Conservation (phyloP, 345 rosid genomes). For the Punica granatum region DNA sequence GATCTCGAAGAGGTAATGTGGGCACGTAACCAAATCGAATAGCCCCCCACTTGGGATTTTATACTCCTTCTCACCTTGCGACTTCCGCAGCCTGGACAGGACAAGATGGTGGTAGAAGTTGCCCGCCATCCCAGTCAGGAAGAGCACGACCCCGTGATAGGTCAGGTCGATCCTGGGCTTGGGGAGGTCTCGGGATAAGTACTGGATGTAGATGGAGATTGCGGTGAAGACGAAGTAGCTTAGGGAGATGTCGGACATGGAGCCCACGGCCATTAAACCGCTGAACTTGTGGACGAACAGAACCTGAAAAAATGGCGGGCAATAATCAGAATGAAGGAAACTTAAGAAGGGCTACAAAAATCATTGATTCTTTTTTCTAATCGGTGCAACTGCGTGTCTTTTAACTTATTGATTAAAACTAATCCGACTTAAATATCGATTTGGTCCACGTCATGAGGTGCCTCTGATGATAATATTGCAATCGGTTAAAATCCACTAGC, state of each 20-base stretch:
- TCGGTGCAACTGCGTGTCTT: too few relatives aligned
- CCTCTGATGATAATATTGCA: too few relatives aligned
- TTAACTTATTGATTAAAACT: too few relatives aligned
- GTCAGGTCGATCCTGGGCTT: conserved; percentile 37
- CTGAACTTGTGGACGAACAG: conserved; percentile 57
- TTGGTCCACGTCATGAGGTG: too few relatives aligned
- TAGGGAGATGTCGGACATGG: conserved; percentile 20
- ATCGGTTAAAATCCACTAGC: too few relatives aligned
- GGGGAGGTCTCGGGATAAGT: conserved; percentile 23
- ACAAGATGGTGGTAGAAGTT: conserved; percentile 71
- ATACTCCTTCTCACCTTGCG: conserved; percentile 34
- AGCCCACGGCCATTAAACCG: conserved; percentile 32
- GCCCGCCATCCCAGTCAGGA: conserved; percentile 47
- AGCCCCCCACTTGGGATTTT: conserved; percentile 66
- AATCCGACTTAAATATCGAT: too few relatives aligned
- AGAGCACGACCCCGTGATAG: conserved; percentile 34
- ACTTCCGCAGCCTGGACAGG: conserved; percentile 44
- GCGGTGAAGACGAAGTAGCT: conserved; percentile 33
- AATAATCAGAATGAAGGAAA: neutral
- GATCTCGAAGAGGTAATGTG: conserved; percentile 72
- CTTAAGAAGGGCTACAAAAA: neutral
- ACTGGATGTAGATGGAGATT: conserved; percentile 40
- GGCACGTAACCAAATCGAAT: conserved; percentile 51
- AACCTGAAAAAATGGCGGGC: conserved; percentile 18
- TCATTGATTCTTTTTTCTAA: neutral